These are phyloP conservation scores for Paecilomyces niveus DNA, from an alignment of 2,329 filamentous ascomycete genomes.

Conservation along the genomic window DNA sequence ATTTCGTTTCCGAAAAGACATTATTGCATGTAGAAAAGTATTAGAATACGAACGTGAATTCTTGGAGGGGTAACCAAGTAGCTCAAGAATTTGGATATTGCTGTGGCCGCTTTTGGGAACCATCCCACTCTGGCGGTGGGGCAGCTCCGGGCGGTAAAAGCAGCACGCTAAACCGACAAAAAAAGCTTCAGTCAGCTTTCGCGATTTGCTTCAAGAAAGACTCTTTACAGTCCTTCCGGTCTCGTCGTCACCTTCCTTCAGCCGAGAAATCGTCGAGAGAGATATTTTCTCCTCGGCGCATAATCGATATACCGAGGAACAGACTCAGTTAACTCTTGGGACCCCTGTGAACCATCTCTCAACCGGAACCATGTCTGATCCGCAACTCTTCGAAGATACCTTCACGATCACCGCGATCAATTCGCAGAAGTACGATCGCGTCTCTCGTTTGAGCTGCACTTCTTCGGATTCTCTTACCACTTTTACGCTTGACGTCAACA, in stretches of 20 bases:
- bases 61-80: background rate
- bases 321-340: background rate
- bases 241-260: background rate
- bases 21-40: constrained; percentile 20
- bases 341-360: background rate
- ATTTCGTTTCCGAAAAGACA: constrained; percentile 65
- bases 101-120: background rate
- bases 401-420: constrained; percentile 78
- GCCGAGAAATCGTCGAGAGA: background rate
- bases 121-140: constrained; percentile 2
- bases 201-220: constrained; percentile 7
- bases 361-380: constrained; percentile 62
- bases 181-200: constrained; percentile 20
- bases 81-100: background rate
- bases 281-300: background rate
- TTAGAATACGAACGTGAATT: background rate
- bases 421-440: constrained; percentile 88
- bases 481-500: constrained; percentile 88
- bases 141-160: constrained; percentile 15
- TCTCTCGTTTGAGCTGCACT: constrained; percentile 73
- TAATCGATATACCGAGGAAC: background rate
- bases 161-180: constrained; percentile 15
- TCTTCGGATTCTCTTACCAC: constrained; percentile 67
- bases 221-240: background rate
- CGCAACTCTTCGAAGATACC: constrained; percentile 86